Conservation (phyloP, 495 filamentous ascomycete genomes). For the Aspergillus sparsus region DNA sequence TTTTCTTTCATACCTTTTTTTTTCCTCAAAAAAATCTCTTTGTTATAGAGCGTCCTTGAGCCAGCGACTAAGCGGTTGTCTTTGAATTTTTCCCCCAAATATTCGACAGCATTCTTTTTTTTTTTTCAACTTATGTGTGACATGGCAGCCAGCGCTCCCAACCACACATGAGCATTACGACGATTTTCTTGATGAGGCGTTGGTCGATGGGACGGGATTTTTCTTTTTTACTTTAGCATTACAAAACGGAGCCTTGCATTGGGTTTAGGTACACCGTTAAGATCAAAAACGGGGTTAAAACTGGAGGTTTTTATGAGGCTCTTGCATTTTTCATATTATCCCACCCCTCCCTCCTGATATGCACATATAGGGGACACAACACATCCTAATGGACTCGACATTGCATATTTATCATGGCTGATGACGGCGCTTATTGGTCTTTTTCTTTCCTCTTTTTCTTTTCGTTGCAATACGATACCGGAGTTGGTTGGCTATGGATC, state of each 20-base stretch:
- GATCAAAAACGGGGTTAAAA: slow-evolving; percentile 2
- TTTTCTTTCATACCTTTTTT: slow-evolving; percentile 15
- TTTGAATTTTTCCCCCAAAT: slow-evolving; percentile 14
- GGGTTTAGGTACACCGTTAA: neutral
- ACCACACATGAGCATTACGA: slow-evolving; percentile 11
- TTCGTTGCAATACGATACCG: neutral
- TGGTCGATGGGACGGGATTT: neutral
- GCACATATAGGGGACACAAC: neutral
- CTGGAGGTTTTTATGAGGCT: slow-evolving; percentile 3
- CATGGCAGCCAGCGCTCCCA: neutral
- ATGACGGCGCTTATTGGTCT: neutral
- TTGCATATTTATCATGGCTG: neutral
- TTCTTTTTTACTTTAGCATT: slow-evolving; percentile 11
- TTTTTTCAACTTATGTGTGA: neutral
- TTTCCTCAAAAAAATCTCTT: slow-evolving; percentile 4
- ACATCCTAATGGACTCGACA: neutral
- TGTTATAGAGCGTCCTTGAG: slow-evolving; percentile 11
- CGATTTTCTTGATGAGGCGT: slow-evolving; percentile 18
- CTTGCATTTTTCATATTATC: neutral
- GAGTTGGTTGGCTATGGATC: neutral
- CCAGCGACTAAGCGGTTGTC: slow-evolving; percentile 21
- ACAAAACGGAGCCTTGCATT: slow-evolving; percentile 5
- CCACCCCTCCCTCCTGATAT: neutral
- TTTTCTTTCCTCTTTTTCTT: neutral
- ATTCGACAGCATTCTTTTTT: slow-evolving; percentile 14